Conservation (phyloP, 2,329 filamentous ascomycete genomes). For the Macrophomina tecta region DNA sequence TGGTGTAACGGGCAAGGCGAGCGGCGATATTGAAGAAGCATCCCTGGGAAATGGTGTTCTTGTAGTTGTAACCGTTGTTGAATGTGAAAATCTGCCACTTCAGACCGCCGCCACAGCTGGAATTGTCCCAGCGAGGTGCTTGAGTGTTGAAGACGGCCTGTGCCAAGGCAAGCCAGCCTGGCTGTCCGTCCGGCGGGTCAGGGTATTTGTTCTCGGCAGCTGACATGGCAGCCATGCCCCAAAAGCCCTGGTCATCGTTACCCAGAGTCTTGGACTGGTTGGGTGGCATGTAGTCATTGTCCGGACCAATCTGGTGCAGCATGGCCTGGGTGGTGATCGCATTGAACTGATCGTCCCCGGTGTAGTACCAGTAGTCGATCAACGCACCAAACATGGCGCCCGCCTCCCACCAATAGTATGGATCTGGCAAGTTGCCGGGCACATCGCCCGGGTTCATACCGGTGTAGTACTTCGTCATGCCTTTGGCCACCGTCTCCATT, state of each 20-base stretch:
- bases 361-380: slow-evolving; percentile 52
- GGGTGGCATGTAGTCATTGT: slow-evolving; percentile 72
- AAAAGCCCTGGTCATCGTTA: slow-evolving; percentile 66
- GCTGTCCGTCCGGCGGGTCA: slow-evolving; percentile 45
- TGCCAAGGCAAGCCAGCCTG: slow-evolving; percentile 78
- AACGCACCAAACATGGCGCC: slow-evolving; percentile 49
- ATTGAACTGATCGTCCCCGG: slow-evolving; percentile 48
- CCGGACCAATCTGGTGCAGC: slow-evolving; percentile 74
- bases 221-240: slow-evolving; percentile 64
- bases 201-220: slow-evolving; percentile 61
- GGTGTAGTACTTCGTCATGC: slow-evolving; percentile 28
- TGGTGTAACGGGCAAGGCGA: slow-evolving; percentile 77
- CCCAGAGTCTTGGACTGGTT: slow-evolving; percentile 49
- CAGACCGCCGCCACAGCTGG: slow-evolving; percentile 73
- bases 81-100: slow-evolving; percentile 86
- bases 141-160: slow-evolving; percentile 85
- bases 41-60: slow-evolving; percentile 65
- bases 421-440: slow-evolving; percentile 56
- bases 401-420: slow-evolving; percentile 53
- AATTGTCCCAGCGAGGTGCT: slow-evolving; percentile 70
- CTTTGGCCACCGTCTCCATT: slow-evolving; percentile 23
- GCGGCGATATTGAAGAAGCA: slow-evolving; percentile 66
- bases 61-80: slow-evolving; percentile 70
- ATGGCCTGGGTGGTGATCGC: slow-evolving; percentile 59
- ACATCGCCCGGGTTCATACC: slow-evolving; percentile 26